These are phyloP conservation scores for Metarhizium rileyi DNA, from an alignment of 2,329 filamentous ascomycete species.

Conservation along the genomic window DNA sequence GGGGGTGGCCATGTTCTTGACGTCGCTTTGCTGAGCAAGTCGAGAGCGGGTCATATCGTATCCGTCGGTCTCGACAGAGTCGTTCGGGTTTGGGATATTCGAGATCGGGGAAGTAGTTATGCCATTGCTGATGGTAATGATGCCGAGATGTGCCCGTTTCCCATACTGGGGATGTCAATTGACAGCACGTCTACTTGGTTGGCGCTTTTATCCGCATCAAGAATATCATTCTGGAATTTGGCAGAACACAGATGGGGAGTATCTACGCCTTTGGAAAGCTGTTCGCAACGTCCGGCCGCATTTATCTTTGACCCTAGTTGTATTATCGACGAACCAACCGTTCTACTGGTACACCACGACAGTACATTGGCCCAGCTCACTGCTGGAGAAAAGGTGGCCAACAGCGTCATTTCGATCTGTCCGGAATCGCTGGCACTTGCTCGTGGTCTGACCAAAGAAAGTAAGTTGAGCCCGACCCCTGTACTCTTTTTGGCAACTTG, in stretches of 20 bases:
- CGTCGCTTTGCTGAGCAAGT: slow-evolving; percentile 54
- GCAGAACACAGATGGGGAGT: slow-evolving; percentile 45
- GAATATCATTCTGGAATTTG: slow-evolving; percentile 54
- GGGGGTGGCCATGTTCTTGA: slow-evolving; percentile 58
- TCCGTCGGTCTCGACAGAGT: slow-evolving; percentile 62
- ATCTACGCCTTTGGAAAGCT: slow-evolving; percentile 39
- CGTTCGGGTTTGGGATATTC: slow-evolving; percentile 57
- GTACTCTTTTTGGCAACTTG: not conserved
- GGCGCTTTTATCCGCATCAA: slow-evolving; percentile 48
- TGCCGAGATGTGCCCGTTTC: slow-evolving; percentile 38
- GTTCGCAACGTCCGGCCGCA: slow-evolving; percentile 46
- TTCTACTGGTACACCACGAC: slow-evolving; percentile 55
- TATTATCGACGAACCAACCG: slow-evolving; percentile 27
- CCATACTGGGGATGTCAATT: slow-evolving; percentile 53
- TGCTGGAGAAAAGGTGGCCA: slow-evolving; percentile 29
- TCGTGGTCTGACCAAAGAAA: slow-evolving; percentile 33
- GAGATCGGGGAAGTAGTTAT: slow-evolving; percentile 32
- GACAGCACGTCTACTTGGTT: slow-evolving; percentile 56
- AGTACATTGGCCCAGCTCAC: slow-evolving; percentile 51
- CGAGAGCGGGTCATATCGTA: slow-evolving; percentile 53
- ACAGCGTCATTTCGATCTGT: slow-evolving; percentile 36
- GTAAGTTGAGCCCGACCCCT: slow-evolving; percentile 21
- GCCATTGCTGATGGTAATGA: slow-evolving; percentile 31
- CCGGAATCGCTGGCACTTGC: slow-evolving; percentile 43
- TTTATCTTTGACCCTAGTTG: slow-evolving; percentile 50